Conservation (phyloP, 2,329 filamentous ascomycete genomes). For the Gyromitra esculenta region DNA sequence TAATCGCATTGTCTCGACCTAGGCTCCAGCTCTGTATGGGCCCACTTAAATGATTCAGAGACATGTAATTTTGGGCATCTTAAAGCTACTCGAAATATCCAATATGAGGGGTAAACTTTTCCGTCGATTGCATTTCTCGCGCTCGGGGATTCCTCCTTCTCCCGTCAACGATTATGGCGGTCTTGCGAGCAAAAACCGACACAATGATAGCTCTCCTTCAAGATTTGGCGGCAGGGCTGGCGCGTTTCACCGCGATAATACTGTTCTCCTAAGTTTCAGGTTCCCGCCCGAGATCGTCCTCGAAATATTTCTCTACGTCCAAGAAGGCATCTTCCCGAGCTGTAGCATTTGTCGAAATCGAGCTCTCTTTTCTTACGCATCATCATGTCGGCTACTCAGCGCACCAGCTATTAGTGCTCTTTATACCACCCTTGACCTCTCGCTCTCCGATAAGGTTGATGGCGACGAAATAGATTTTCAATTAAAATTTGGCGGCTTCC, state of each 20-base stretch:
- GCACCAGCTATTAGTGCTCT: background rate
- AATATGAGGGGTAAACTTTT: no score
- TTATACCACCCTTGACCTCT: constrained; percentile 4
- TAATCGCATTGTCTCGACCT: no score
- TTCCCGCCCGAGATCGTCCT: background rate
- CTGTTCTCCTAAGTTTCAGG: background rate
- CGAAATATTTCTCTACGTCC: background rate
- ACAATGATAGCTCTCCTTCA: background rate
- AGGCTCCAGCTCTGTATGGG: no score
- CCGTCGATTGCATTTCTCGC: no score
- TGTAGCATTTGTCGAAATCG: background rate
- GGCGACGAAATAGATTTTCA: background rate
- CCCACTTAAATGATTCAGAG: no score
- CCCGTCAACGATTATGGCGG: no score
- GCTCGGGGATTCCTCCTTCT: no score
- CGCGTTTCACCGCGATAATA: background rate
- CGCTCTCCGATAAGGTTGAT: background rate
- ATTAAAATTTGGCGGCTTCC: background rate
- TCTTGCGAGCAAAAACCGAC: no score
- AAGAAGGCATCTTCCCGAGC: constrained; percentile 1
- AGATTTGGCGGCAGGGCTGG: background rate
- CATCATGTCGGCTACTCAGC: background rate
- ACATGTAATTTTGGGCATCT: no score
- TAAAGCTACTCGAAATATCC: no score
- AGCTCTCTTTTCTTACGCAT: background rate